Percentiles rank a stretch among this genome's conserved stretches.
Conservation (phyloP, 495 filamentous ascomycete species). For the Neurospora sp. region DNA sequence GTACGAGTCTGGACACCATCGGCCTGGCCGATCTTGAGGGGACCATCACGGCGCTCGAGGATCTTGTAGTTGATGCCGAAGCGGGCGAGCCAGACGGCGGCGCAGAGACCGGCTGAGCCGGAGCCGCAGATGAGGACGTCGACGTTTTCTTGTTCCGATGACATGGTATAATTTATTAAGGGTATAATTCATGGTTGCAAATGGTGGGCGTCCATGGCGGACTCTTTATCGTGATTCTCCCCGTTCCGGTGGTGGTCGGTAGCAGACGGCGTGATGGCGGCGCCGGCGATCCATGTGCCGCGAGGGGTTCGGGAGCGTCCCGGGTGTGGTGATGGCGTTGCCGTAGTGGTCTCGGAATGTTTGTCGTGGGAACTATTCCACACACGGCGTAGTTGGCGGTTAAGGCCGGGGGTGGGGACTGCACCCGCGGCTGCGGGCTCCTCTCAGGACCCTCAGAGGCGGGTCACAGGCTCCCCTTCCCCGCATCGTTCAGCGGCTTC, state of each 20-base stretch:
- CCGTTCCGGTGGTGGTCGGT: background rate
- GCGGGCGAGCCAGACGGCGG: conserved; percentile 56
- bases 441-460: background rate
- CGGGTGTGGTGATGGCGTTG: background rate
- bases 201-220: background rate
- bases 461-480: conserved; percentile 1
- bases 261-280: background rate
- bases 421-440: background rate
- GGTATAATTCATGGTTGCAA: background rate
- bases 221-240: background rate
- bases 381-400: background rate
- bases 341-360: background rate
- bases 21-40: conserved; percentile 61
- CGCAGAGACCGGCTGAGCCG: conserved; percentile 61
- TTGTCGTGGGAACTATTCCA: background rate
- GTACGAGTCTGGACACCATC: conserved; percentile 75
- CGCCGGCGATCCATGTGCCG: background rate
- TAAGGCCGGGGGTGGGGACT: background rate
- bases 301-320: background rate
- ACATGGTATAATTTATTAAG: background rate
- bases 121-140: conserved; percentile 57
- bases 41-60: conserved; percentile 51
- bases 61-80: conserved; percentile 52
- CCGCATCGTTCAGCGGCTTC: conserved; percentile 1
- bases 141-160: conserved; percentile 19